These are phyloP conservation scores for Fomitopsis schrenkii DNA, from an alignment of 1,284 basidiomycete species.

Conservation along the genomic window DNA sequence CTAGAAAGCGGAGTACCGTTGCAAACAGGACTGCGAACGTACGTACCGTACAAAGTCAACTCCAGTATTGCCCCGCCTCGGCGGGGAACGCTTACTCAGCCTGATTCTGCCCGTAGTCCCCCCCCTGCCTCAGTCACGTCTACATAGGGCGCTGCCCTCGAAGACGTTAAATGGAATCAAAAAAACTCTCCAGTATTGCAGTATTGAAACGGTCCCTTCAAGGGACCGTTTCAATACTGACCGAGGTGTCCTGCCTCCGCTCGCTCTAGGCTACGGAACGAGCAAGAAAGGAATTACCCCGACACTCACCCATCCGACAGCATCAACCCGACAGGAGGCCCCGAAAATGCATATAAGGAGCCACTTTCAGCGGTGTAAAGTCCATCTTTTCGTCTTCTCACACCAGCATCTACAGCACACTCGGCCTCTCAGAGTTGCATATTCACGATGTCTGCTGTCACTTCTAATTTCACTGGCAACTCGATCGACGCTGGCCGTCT, in stretches of 20 bases:
- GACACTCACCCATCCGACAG: neutral
- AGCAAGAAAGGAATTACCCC: neutral
- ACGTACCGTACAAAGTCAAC: neutral
- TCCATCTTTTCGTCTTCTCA: neutral
- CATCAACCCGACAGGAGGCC: neutral
- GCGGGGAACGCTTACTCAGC: no score
- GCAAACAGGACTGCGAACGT: no score
- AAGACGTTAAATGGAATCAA: no score
- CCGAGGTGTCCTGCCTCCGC: neutral
- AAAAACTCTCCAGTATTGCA: no score
- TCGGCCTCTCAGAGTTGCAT: neutral
- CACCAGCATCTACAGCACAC: neutral
- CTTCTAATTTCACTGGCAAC: conserved; percentile 1
- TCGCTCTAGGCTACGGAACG: neutral
- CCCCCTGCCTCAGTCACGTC: no score
- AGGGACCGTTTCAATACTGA: neutral
- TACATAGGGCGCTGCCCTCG: no score
- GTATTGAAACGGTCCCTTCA: no score
- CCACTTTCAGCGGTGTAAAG: neutral
- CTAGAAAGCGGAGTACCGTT: no score
- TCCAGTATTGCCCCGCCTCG: no score
- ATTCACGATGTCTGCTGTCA: neutral
- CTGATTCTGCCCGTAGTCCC: no score
- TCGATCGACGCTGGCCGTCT: conserved; percentile 1
- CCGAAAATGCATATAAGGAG: neutral